Evolutionary conservation across 805 yeast species (phyloP).

Genomic region (Scheffersomyces lignosus): DNA sequence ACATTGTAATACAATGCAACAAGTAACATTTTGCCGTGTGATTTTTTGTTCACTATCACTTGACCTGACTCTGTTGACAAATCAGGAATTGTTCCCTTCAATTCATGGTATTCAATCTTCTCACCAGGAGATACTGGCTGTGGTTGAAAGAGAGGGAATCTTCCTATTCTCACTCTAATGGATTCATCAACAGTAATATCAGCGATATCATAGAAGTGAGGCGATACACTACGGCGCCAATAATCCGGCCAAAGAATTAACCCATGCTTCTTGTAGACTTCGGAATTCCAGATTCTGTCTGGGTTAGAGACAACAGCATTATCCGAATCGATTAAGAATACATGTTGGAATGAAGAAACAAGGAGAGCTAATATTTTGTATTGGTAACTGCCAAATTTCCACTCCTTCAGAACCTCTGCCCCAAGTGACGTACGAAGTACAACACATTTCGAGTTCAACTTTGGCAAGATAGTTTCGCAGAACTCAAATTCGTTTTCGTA

Average conservation of each 20-base stretch:
- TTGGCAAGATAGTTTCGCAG: conserved; percentile 42
- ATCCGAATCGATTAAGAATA: conserved; percentile 48
- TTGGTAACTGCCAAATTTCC: conserved; percentile 34
- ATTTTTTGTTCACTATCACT: conserved; percentile 32
- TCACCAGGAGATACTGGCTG: conserved; percentile 7
- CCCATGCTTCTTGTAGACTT: conserved; percentile 12
- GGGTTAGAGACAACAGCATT: conserved; percentile 45
- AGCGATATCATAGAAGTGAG: conserved; percentile 19
- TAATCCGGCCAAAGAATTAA: conserved; percentile 23
- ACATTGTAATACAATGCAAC: conserved; percentile 39
- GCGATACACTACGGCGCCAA: conserved; percentile 22
- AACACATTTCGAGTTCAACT: conserved; percentile 43
- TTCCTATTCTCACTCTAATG: conserved; percentile 3
- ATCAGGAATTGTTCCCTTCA: conserved; percentile 10
- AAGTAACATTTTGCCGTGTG: conserved; percentile 30
- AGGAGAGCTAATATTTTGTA: conserved; percentile 44
- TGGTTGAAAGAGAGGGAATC: conserved; percentile 5
- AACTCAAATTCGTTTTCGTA: conserved; percentile 34
- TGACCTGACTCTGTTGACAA: conserved; percentile 43
- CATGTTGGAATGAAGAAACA: conserved; percentile 46
- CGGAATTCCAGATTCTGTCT: conserved; percentile 26
- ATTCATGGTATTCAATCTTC: conserved; percentile 7
- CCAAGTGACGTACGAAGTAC: conserved; percentile 36
- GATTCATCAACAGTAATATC: conserved; percentile 13
- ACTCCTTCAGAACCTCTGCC: conserved; percentile 13